Conservation (phyloP, 2,329 filamentous ascomycete genomes). For the Beauveria scarabaeidicola region DNA sequence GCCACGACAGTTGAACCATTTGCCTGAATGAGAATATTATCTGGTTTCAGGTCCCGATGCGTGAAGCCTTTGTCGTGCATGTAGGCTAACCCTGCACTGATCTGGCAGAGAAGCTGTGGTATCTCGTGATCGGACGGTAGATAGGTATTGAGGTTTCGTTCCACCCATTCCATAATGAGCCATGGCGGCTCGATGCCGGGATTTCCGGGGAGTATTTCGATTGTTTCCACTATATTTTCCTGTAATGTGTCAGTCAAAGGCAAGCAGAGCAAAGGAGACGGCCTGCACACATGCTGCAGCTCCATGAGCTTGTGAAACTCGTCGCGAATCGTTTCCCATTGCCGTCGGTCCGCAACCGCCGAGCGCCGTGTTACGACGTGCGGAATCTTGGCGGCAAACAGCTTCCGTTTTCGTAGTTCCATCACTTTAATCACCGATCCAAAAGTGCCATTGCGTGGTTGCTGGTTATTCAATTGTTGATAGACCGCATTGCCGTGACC, state of each 20-base stretch:
- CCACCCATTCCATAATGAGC: neutral
- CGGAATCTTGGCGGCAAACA: neutral
- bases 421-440: neutral
- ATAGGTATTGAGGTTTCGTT: neutral
- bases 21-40: neutral
- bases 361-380: neutral
- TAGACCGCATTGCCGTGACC: neutral
- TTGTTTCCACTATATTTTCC: neutral
- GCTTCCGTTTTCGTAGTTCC: neutral
- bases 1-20: neutral
- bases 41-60: neutral
- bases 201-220: neutral
- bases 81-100: neutral
- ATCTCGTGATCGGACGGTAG: neutral
- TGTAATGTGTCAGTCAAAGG: neutral
- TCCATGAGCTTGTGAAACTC: neutral
- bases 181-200: neutral
- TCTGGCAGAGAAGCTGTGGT: neutral
- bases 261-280: too few relatives aligned
- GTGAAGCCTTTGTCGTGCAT: neutral
- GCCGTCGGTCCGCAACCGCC: neutral
- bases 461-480: neutral
- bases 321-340: neutral
- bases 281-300: neutral
- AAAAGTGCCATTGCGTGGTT: neutral